Evolutionary conservation across 1,284 basidiomycete genomes (phyloP).

Genomic region (Marasmius oreades): DNA sequence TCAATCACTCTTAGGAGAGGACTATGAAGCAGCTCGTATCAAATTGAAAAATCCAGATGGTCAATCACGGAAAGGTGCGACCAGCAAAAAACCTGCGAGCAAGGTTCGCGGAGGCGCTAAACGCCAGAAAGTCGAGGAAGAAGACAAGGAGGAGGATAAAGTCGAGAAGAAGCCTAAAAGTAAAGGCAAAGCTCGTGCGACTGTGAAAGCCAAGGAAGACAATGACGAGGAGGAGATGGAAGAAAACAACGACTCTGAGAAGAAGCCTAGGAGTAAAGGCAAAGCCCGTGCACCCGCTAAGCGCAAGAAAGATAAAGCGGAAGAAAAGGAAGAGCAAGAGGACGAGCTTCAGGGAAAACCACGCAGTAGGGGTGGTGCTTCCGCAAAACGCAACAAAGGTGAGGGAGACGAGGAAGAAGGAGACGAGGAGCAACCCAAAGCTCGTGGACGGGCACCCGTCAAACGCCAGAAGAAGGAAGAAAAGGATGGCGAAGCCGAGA

Average conservation of each 20-base stretch:
- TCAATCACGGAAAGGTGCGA: conserved; percentile 25
- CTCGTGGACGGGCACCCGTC: neutral
- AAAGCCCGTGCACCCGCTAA: no score
- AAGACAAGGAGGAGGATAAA: conserved; percentile 27
- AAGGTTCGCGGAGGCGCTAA: conserved; percentile 12
- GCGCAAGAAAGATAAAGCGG: neutral
- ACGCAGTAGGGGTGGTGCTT: no score
- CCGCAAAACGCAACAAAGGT: no score
- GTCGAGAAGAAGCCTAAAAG: no score
- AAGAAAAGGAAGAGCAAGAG: neutral
- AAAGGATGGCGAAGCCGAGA: neutral
- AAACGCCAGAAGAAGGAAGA: conserved; percentile 2
- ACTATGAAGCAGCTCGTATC: conserved; percentile 51
- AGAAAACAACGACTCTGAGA: no score
- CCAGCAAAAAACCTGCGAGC: conserved; percentile 18
- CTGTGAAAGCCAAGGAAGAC: neutral
- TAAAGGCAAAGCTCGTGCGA: neutral
- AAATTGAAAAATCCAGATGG: conserved; percentile 46
- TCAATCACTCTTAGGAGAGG: conserved; percentile 50
- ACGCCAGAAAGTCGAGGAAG: conserved; percentile 18
- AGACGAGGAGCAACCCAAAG: neutral
- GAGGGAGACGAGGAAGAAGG: neutral
- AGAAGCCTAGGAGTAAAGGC: no score
- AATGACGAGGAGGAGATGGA: neutral
- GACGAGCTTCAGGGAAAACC: no score